Base-by-base conservation (phyloP, 2,329 filamentous ascomycete species). In the Decorospora gaudefroyi region DNA sequence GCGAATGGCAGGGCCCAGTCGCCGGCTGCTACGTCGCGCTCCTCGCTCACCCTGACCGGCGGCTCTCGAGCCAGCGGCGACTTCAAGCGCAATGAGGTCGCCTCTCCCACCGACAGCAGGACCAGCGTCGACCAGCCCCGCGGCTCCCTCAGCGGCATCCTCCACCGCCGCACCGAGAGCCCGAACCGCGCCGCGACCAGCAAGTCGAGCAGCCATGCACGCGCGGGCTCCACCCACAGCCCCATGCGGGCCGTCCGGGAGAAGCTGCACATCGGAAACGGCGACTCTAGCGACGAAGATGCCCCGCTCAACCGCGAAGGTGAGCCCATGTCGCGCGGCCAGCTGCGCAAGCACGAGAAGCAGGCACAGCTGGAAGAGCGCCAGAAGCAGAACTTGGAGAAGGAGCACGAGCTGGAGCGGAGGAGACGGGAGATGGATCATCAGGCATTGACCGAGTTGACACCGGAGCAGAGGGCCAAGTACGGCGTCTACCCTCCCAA, bases 401-500 rank as follows among this genome's bases (percentile, higher is more conserved):
- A 71, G 32, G 67, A 72, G 42, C 67, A 67, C 21, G 75, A 76
- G 28, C 70, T 76, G 29, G 65, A 71, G 50, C 76, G 62, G 63
- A 74, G 71, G 64, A 77, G 69, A 67, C 74, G 67, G 33, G 73
- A 77, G 29, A 72, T 76, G 67, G 72, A 74, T 46, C 68, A 69
- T 46, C 72, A 71, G 42, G 79, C 81, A 0, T 65, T 67, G 8
- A 71, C 72, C 16, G 77, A 80, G 41, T 77, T 85, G 64, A 81
- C 81, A 0, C 69, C 77, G 2, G 81, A 83, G 44, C 80, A 82
- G 71, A 77, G 74, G 57, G 73, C 76, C 16, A 78, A 77, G 35
- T 85, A 85, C 64, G 82, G 82, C 25, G 72, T 77, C 15, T 59
- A 82, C 28, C 77, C 78, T 3, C 69, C 84, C 54, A 80, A 84